Percentiles rank a stretch among this genome's conserved stretches.
Evolutionary conservation across 176 grass and related monocot species (phyloP).

Genomic region (Luzula sylvatica): DNA sequence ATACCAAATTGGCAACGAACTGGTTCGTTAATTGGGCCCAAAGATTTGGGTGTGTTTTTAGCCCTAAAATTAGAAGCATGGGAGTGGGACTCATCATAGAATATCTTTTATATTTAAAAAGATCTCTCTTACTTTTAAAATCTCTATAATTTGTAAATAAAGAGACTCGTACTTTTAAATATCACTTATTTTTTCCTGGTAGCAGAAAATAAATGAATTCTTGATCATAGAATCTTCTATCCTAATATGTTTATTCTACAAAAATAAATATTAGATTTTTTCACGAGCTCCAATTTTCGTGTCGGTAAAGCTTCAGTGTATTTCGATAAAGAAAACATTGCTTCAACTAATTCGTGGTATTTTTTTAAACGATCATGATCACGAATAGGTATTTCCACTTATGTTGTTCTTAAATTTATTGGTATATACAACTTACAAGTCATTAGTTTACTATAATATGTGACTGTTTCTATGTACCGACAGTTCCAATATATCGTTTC

Average conservation of each 20-base stretch:
- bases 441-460: constrained; percentile 12
- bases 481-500: constrained; percentile 4
- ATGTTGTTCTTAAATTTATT: no score
- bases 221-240: neutral
- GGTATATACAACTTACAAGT: no score
- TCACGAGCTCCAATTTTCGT: neutral
- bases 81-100: no score
- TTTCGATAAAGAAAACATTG: neutral
- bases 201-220: neutral
- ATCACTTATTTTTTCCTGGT: neutral
- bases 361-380: constrained; percentile 8
- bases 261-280: neutral
- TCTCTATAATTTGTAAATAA: neutral
- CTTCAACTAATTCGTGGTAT: neutral
- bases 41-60: no score
- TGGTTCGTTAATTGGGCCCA: no score
- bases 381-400: no score
- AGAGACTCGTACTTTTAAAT: neutral
- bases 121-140: neutral
- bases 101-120: no score
- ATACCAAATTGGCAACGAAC: neutral
- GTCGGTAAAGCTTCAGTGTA: neutral
- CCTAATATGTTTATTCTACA: neutral
- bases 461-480: neutral
- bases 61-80: no score